Base-by-base conservation (phyloP, 768 basidiomycete species). In the Suillus fuscotomentosus region DNA sequence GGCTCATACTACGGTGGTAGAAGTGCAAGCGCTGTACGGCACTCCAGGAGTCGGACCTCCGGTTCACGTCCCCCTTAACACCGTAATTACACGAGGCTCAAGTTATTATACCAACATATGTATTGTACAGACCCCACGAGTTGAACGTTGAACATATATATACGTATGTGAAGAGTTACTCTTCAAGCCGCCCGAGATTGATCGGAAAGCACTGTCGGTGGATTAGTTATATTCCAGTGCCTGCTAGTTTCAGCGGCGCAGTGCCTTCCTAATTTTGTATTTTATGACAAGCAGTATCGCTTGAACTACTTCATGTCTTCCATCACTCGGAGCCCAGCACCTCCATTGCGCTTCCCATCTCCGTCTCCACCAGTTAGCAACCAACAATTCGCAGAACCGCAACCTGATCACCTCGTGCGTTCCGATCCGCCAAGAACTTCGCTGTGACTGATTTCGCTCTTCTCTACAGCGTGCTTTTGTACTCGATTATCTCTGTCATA, bases 401-500 rank as follows among this genome's bases (percentile, higher is more conserved):
- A 77, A 9, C 79, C 83, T 22, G 81, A 80, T 66, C 79, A 83
- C 62, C 74, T 86, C 64, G 85, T 85, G 74, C 34, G 72, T 54
- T 34, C 59, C n/a, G 42, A 27, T 17, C 36, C 60, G 65, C 36
- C 64, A 64, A n/a, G 53, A 11, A 20, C 13, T 24, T 50, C 6
- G 8, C 5, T 36, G 51, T 45, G 27, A 17, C 5, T 42, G 38
- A 47, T 57, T 10, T 31, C 1, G 34, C 43, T 54, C 42, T 39
- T 61, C 15, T 65, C 14, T 63, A 13, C 70, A 92, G 91, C 86
- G 87, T 51, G 74, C 82, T 20, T 76, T 94, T 54, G 88, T 94
- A 17, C 79, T 94, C 43, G 88, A 91, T 69, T 94, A 93, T 71
- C 83, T 95, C 1, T 85, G 84, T 62, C 90, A 94, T 69, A 82